Evolutionary conservation across 129 eudicot species (phyloP).

Genomic region (Lonicera japonica): DNA sequence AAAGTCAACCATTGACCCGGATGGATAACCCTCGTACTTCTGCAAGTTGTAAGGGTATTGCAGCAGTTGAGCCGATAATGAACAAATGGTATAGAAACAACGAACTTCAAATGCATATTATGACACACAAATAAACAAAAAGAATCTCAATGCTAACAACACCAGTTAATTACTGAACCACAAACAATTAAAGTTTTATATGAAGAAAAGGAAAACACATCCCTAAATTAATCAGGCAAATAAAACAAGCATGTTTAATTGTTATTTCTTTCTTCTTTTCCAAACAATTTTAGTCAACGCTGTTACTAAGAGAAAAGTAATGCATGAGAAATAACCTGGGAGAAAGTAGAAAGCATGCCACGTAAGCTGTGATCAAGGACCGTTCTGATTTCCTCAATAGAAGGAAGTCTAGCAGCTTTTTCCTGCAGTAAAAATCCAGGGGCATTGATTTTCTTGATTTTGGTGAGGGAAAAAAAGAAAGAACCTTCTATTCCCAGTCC

Average conservation of each 20-base stretch:
- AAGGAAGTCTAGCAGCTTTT: conserved; percentile 87
- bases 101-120: background rate
- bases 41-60: conserved; percentile 23
- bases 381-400: conserved; percentile 74
- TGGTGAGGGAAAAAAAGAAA: background rate
- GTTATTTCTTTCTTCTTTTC: background rate
- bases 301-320: background rate
- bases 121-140: background rate
- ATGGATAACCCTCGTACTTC: conserved; percentile 87
- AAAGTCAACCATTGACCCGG: conserved; percentile 95
- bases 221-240: background rate
- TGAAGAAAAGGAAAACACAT: too few species aligned
- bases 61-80: background rate
- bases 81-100: background rate
- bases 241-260: background rate
- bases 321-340: conserved; percentile 42
- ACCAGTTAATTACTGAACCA: background rate
- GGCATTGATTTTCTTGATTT: too few species aligned
- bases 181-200: background rate
- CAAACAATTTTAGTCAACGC: background rate
- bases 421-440: conserved; percentile 38
- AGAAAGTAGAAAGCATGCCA: conserved; percentile 80
- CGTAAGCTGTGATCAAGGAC: conserved; percentile 55
- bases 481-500: too few species aligned
- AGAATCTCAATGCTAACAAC: background rate